Conservation (phyloP, 164 flowering plant species). For the Hamamelis virginiana region DNA sequence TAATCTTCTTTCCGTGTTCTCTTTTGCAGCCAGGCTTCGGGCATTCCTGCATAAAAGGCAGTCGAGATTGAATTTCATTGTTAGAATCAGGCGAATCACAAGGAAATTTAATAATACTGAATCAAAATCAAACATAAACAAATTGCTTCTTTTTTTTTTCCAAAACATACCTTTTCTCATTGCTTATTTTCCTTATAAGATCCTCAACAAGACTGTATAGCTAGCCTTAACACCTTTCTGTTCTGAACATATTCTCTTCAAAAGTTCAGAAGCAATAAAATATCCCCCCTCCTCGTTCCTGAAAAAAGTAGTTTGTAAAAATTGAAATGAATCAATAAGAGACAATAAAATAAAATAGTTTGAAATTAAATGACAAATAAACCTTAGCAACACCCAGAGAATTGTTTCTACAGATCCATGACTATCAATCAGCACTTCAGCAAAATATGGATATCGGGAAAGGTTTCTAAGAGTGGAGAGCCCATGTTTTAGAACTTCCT, state of each 20-base stretch:
- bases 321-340: background rate
- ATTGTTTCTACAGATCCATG: conserved; percentile 55
- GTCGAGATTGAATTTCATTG: no score
- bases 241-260: conserved; percentile 61
- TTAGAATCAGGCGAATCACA: no score
- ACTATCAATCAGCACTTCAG: conserved; percentile 45
- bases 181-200: conserved; percentile 48
- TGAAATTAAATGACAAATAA: conserved; percentile 7
- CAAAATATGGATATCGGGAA: conserved; percentile 63
- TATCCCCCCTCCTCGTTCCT: conserved; percentile 90
- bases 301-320: conserved; percentile 13
- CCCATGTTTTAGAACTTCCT: conserved; percentile 68
- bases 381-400: conserved; percentile 69
- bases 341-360: background rate
- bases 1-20: conserved; percentile 50
- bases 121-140: no score
- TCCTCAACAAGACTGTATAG: conserved; percentile 64
- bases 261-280: conserved; percentile 68
- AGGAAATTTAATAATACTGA: no score
- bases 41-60: conserved; percentile 52
- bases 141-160: no score
- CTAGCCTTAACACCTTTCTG: conserved; percentile 48
- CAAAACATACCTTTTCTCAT: no score
- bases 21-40: conserved; percentile 35
- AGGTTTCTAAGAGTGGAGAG: conserved; percentile 83